Evolutionary conservation across 2,329 filamentous ascomycete genomes (phyloP).

Genomic region (Trichoderma koningiopsis): DNA sequence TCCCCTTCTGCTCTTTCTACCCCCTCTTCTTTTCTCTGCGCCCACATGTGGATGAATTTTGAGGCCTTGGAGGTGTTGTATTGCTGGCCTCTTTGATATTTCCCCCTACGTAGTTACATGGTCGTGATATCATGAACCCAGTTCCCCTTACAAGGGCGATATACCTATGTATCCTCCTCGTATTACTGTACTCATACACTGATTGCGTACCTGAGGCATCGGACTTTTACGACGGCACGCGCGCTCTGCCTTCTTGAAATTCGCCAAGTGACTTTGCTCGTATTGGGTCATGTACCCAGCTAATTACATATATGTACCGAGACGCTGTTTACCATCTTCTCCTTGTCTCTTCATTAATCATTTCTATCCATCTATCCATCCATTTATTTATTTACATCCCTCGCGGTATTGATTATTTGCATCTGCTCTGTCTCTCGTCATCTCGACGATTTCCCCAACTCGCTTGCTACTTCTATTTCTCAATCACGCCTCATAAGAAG

Average conservation of each 20-base stretch:
- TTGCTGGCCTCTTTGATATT: neutral
- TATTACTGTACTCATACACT: neutral
- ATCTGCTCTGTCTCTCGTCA: neutral
- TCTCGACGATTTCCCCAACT: neutral
- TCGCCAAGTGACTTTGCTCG: neutral
- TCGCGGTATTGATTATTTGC: neutral
- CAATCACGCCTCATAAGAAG: neutral
- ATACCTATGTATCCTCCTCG: neutral
- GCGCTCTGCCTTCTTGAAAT: neutral
- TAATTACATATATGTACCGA: neutral
- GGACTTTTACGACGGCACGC: neutral
- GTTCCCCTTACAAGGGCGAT: too few species aligned
- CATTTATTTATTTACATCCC: neutral
- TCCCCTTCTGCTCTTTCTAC: neutral
- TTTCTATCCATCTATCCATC: neutral
- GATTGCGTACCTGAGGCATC: neutral
- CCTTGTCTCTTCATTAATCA: neutral
- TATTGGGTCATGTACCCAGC: neutral
- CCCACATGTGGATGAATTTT: neutral
- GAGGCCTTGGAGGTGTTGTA: neutral
- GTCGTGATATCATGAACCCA: neutral
- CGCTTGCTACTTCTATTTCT: neutral
- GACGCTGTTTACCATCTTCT: neutral
- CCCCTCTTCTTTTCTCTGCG: neutral
- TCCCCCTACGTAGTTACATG: neutral